These are phyloP conservation scores for Entophlyctis helioformis DNA, from an alignment of 192 early-diverging fungal genomes.

Conservation along the genomic window DNA sequence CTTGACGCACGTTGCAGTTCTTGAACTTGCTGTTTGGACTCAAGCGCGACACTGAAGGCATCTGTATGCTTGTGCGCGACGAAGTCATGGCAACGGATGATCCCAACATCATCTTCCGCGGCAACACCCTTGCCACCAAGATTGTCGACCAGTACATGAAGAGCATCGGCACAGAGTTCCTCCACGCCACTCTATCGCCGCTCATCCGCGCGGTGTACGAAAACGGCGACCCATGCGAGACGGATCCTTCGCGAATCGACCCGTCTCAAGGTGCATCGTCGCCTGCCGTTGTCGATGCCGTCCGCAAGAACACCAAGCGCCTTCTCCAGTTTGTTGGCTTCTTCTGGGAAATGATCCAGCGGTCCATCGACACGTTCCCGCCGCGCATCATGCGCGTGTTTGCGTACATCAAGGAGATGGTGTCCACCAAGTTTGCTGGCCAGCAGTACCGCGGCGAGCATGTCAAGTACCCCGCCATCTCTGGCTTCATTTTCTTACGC, in stretches of 20 bases:
- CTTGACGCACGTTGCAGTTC: slow-evolving; percentile 5
- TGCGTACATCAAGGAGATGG: slow-evolving; percentile 11
- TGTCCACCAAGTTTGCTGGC: slow-evolving; percentile 5
- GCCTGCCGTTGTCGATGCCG: too few relatives aligned
- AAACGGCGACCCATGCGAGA: slow-evolving; percentile 12
- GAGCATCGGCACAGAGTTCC: slow-evolving; percentile 26
- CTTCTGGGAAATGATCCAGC: slow-evolving; percentile 28
- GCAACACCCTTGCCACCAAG: slow-evolving; percentile 43
- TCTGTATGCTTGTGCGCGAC: slow-evolving; percentile 11
- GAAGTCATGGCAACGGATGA: slow-evolving; percentile 22
- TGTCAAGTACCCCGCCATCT: slow-evolving; percentile 28
- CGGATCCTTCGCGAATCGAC: too few relatives aligned
- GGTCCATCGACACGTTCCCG: slow-evolving; percentile 18
- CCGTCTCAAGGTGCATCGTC: too few relatives aligned
- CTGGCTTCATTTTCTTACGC: slow-evolving; percentile 44
- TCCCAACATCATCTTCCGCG: slow-evolving; percentile 42
- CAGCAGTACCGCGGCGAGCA: not conserved
- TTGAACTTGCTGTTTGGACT: slow-evolving; percentile 20
- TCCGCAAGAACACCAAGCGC: slow-evolving; percentile 8
- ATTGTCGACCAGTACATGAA: slow-evolving; percentile 49
- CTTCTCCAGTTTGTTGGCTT: slow-evolving; percentile 13
- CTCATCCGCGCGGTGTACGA: slow-evolving; percentile 8
- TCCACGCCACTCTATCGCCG: slow-evolving; percentile 19
- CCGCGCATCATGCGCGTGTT: slow-evolving; percentile 11
- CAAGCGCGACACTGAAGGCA: slow-evolving; percentile 16